These are phyloP conservation scores for Aspergillus ustus DNA, from an alignment of 2,329 filamentous ascomycete species.

Conservation along the genomic window DNA sequence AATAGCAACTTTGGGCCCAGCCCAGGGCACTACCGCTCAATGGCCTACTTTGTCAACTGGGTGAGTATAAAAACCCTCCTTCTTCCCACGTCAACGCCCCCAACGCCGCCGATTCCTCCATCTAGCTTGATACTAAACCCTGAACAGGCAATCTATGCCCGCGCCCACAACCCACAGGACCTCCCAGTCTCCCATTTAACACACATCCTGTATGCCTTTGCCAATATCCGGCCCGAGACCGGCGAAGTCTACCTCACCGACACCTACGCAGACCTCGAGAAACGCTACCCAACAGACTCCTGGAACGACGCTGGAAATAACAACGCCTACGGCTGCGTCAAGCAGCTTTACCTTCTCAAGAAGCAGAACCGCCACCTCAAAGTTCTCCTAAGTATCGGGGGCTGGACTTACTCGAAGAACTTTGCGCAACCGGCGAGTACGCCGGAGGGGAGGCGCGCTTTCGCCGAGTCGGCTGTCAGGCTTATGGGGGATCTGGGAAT, in stretches of 20 bases:
- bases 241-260: conserved; percentile 82
- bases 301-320: conserved; percentile 65
- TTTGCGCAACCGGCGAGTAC: conserved; percentile 71
- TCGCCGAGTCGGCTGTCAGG: conserved; percentile 71
- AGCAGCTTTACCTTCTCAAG: conserved; percentile 77
- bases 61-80: conserved; percentile 40
- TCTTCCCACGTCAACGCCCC: not conserved
- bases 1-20: not conserved
- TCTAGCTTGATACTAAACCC: too few relatives aligned
- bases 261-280: conserved; percentile 69
- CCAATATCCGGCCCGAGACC: conserved; percentile 76
- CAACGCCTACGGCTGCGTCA: conserved; percentile 77
- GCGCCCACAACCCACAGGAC: conserved; percentile 83
- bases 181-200: conserved; percentile 81
- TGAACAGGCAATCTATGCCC: conserved; percentile 76
- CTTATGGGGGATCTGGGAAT: conserved; percentile 80
- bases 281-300: conserved; percentile 70
- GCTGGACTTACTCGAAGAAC: conserved; percentile 77
- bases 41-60: conserved; percentile 55
- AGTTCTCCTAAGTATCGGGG: conserved; percentile 80
- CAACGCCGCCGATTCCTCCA: not conserved
- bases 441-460: conserved; percentile 61
- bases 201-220: conserved; percentile 89
- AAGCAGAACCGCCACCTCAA: conserved; percentile 77
- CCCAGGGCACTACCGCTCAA: conserved; percentile 27